These are phyloP conservation scores for Picea sitchensis DNA, from an alignment of 75 land plant genomes.

Conservation along the genomic window DNA sequence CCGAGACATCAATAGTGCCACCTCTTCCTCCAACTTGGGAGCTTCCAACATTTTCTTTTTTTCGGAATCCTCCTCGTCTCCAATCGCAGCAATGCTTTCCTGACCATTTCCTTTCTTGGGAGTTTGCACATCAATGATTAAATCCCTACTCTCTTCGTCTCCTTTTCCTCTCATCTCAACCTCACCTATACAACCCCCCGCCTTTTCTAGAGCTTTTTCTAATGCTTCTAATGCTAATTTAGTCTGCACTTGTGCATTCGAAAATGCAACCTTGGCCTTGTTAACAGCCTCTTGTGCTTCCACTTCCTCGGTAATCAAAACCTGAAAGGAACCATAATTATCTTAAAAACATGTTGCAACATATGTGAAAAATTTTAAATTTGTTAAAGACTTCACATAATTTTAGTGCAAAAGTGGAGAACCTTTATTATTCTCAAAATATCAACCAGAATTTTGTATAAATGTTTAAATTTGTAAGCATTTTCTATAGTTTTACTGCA, in stretches of 20 bases:
- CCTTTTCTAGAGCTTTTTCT: constrained; percentile 10
- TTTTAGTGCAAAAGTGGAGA: neutral
- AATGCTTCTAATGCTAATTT: constrained; percentile 40
- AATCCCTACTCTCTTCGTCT: constrained; percentile 11
- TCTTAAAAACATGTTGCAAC: constrained; percentile 8
- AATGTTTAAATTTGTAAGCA: neutral
- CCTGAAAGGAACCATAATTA: constrained; percentile 22
- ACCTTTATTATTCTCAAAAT: neutral
- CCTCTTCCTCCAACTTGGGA: constrained; percentile 24
- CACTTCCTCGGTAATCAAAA: constrained; percentile 42
- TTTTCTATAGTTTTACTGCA: too few relatives aligned
- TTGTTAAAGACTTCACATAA: constrained; percentile 10
- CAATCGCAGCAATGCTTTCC: constrained; percentile 1
- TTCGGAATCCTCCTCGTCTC: neutral
- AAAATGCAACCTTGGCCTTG: constrained; percentile 66
- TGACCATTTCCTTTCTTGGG: constrained; percentile 12
- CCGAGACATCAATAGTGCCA: constrained; percentile 39
- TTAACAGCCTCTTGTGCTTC: constrained; percentile 54
- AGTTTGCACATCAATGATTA: constrained; percentile 7
- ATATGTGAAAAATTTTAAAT: constrained; percentile 3
- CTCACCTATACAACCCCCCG: neutral
- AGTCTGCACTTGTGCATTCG: constrained; percentile 61
- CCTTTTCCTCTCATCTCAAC: constrained; percentile 10
- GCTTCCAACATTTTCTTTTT: constrained; percentile 1
- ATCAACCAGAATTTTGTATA: constrained; percentile 2